Conservation (phyloP, 768 basidiomycete genomes). For the Leccinellum albellum region DNA sequence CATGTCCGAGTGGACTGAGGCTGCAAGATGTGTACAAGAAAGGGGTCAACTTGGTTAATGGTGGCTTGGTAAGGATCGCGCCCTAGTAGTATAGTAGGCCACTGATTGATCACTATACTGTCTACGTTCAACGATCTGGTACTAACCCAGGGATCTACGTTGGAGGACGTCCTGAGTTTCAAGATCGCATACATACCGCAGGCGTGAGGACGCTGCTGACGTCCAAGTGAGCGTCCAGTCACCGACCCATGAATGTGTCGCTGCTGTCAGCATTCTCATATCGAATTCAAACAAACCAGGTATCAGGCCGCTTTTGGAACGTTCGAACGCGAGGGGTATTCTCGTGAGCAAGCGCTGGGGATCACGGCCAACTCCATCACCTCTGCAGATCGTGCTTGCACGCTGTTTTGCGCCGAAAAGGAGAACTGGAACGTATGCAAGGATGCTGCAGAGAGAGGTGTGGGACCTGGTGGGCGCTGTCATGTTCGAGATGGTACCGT, state of each 20-base stretch:
- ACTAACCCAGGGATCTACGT: slow-evolving; percentile 52
- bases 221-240: slow-evolving; percentile 50
- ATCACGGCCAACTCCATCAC: slow-evolving; percentile 53
- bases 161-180: slow-evolving; percentile 48
- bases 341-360: slow-evolving; percentile 36
- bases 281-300: slow-evolving; percentile 30
- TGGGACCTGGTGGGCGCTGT: slow-evolving; percentile 61
- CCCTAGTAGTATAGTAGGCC: too few relatives aligned
- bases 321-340: slow-evolving; percentile 50
- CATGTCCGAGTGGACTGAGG: not conserved
- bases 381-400: slow-evolving; percentile 47
- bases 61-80: slow-evolving; percentile 32
- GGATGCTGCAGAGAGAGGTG: slow-evolving; percentile 35
- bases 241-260: too few relatives aligned
- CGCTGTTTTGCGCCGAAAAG: slow-evolving; percentile 27
- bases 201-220: slow-evolving; percentile 67
- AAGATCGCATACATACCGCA: slow-evolving; percentile 54
- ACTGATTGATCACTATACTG: not conserved
- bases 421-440: slow-evolving; percentile 39
- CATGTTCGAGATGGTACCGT: slow-evolving; percentile 77
- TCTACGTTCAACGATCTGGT: not conserved
- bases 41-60: slow-evolving; percentile 19
- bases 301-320: slow-evolving; percentile 64
- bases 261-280: too few relatives aligned
- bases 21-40: slow-evolving; percentile 12